phyloP scores from a whole-genome alignment of 192 early-diverging fungal species.

The Coemansia sp. region DNA sequence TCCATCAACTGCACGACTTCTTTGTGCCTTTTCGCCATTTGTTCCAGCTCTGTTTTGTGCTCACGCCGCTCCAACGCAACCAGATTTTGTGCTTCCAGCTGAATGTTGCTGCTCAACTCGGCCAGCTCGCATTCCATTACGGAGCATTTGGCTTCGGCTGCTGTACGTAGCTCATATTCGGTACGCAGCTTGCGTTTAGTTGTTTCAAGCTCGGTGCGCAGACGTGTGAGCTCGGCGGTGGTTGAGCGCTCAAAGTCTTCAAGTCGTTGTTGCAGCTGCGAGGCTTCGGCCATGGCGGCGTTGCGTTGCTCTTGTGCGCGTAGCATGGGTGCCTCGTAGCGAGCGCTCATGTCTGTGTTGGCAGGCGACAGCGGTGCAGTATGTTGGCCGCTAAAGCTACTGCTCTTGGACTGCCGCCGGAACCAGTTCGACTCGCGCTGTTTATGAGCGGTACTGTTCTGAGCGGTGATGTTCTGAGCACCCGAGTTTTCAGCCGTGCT shows the following conservation, averaged over 20 bases:
- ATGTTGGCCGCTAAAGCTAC: not conserved
- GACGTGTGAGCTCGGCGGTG: conserved; percentile 17
- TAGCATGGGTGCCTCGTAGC: conserved; percentile 38
- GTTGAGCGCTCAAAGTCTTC: conserved; percentile 13
- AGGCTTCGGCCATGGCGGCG: conserved; percentile 31
- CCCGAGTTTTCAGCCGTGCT: not conserved
- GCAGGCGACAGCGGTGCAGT: not conserved
- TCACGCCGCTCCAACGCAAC: conserved; percentile 45
- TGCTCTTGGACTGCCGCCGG: conserved; percentile 34
- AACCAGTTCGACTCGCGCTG: conserved; percentile 38
- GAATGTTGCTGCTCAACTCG: conserved; percentile 51
- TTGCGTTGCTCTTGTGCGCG: conserved; percentile 40
- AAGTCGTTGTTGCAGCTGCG: conserved; percentile 23
- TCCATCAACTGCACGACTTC: conserved; percentile 43
- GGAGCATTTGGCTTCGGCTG: conserved; percentile 50
- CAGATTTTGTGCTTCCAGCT: conserved; percentile 48
- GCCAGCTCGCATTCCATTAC: conserved; percentile 52
- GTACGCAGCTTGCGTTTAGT: conserved; percentile 23
- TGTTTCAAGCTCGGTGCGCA: conserved; percentile 21
- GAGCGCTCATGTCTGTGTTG: not conserved
- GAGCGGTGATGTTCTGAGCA: not conserved
- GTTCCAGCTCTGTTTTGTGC: conserved; percentile 37
- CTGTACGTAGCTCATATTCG: conserved; percentile 51
- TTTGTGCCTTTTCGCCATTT: conserved; percentile 13
- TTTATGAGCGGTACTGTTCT: not conserved